Base-by-base conservation (phyloP, 352 stramenopile genomes). In the Pythium rhizo-oryzae region DNA sequence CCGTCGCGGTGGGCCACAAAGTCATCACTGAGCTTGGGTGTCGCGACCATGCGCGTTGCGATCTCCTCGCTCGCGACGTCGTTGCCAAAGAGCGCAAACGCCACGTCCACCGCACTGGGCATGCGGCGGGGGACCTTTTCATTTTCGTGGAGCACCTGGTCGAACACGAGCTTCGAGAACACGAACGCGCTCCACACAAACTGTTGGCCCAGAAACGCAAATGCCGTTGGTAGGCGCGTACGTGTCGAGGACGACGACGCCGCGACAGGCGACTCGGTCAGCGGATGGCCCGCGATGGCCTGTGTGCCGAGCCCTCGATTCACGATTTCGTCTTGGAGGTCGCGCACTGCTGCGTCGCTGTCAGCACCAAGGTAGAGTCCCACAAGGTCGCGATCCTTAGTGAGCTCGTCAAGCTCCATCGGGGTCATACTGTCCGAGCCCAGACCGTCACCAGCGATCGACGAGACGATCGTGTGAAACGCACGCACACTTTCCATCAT, bases 131-230 rank as follows among this genome's bases (percentile, higher is more conserved):
- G 24, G 1, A 76, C 64, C 21, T 76, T 76, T 0, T 39, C 28
- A 7, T 56, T 19, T 8, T 62, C 9, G 24, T 69, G 24, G 24
- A 70, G 4, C 1, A 77, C 61, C 49, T 71, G 55, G 28, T 77
- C 70, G 25, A 57, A 77, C 12, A 77, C 70, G 33, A 77, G 46
- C 39, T 71, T 67, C 25, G 65, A 74, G n/a, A 77, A 74, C 23
- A 74, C 57, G 43, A 77, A 77, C 37, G 70, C 70, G 58, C 61
- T 74, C 70, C 65, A 77, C 16, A 74, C 70, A 62, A 74, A 73
- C 41, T 69, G 61, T 47, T 77, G 70, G 0, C 70, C 70, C 18
- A 73, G 23, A 12, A 77, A 59, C 18, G 56, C 43, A 58, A 74
- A 73, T 13, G 70, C 63, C 19, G 58, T 66, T 13, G 70, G 61